phyloP scores from a whole-genome alignment of 2,329 filamentous ascomycete genomes.

The Annulohypoxylon truncatum region DNA sequence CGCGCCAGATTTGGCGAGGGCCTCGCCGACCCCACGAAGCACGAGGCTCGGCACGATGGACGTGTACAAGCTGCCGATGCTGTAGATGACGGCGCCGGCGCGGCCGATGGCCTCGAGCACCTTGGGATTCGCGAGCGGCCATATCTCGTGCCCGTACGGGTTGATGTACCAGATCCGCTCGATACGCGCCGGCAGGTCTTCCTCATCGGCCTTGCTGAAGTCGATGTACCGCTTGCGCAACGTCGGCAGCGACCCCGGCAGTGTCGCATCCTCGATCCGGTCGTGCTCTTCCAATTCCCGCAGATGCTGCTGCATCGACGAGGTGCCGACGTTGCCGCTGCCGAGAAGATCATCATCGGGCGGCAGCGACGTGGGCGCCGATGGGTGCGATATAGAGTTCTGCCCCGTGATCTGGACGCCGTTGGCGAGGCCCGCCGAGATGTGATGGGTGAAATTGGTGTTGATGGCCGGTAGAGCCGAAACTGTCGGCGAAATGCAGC shows the following conservation, averaged over 20 bases:
- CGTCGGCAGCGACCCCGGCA: constrained; percentile 82
- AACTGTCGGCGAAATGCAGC: constrained; percentile 80
- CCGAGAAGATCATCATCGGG: constrained; percentile 50
- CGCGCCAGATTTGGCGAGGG: constrained; percentile 55
- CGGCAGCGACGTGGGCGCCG: constrained; percentile 68
- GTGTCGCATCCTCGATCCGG: constrained; percentile 80
- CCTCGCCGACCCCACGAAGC: constrained; percentile 78
- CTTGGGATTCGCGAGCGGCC: constrained; percentile 83
- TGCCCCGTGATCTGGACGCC: constrained; percentile 87
- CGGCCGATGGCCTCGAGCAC: constrained; percentile 75
- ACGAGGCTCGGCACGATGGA: constrained; percentile 87
- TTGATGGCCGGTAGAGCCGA: constrained; percentile 90
- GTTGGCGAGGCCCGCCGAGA: constrained; percentile 82
- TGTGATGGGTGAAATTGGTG: constrained; percentile 95
- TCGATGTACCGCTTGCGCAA: constrained; percentile 83
- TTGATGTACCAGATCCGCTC: constrained; percentile 96
- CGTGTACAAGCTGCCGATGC: constrained; percentile 93
- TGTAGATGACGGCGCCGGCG: constrained; percentile 82
- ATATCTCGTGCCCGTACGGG: constrained; percentile 96
- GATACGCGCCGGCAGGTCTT: constrained; percentile 82
- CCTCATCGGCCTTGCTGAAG: constrained; percentile 80
- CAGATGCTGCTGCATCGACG: constrained; percentile 18
- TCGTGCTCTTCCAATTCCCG: constrained; percentile 67
- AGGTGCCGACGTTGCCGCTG: constrained; percentile 4
- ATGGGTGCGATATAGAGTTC: constrained; percentile 91